These are phyloP conservation scores for Fusarium citri DNA, from an alignment of 2,329 filamentous ascomycete genomes.

Conservation along the genomic window DNA sequence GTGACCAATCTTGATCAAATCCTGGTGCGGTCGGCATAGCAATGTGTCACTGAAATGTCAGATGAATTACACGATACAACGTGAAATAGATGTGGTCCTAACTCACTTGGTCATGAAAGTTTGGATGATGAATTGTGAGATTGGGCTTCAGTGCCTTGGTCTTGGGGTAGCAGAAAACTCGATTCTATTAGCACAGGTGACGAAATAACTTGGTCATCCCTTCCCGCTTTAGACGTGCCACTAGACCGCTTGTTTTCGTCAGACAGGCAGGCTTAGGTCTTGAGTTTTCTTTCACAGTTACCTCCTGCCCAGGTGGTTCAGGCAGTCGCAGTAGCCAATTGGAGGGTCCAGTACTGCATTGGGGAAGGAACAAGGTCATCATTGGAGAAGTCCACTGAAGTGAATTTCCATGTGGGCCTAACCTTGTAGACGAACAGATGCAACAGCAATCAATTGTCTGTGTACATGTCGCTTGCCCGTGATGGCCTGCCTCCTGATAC, in stretches of 20 bases:
- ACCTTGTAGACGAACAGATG: background rate
- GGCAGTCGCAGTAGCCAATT: slow-evolving; percentile 37
- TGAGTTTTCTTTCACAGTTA: background rate
- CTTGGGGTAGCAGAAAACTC: background rate
- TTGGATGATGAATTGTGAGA: slow-evolving; percentile 27
- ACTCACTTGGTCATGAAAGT: slow-evolving; percentile 4
- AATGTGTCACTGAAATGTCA: background rate
- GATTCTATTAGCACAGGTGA: background rate
- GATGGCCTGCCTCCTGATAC: background rate
- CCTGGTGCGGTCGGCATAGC: background rate
- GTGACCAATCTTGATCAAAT: slow-evolving; percentile 7
- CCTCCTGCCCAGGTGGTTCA: background rate
- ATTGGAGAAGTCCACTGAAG: slow-evolving; percentile 34
- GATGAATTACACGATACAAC: background rate
- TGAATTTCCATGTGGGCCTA: background rate
- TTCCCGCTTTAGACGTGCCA: background rate
- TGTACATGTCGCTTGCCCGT: background rate
- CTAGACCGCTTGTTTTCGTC: background rate
- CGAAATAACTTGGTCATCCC: background rate
- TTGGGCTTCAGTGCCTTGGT: slow-evolving; percentile 27
- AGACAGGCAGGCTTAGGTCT: background rate
- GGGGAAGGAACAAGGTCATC: slow-evolving; percentile 27
- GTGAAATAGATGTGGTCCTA: background rate
- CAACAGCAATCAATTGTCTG: background rate
- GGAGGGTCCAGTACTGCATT: slow-evolving; percentile 40